phyloP scores from a whole-genome alignment of 2,329 filamentous ascomycete genomes.

The Phyllosticta paracitricarpa region DNA sequence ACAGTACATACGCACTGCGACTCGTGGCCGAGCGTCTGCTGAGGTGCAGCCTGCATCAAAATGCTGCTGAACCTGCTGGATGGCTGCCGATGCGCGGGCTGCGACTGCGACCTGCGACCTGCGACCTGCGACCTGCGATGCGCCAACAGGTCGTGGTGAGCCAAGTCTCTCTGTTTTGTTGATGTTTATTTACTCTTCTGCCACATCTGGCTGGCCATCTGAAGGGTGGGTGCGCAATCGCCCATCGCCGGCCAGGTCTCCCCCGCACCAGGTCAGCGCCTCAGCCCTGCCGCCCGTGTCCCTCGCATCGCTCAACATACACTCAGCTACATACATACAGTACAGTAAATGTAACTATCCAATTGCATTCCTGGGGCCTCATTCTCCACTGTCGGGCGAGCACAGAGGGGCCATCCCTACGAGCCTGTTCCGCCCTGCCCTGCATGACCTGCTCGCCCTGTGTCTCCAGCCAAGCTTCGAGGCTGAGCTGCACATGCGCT shows the following conservation, averaged over 20 bases:
- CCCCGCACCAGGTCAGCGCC: background rate
- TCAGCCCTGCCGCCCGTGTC: background rate
- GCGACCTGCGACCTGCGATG: too few species aligned
- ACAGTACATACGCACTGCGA: constrained; percentile 3
- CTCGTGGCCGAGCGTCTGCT: constrained; percentile 4
- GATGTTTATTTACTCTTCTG: background rate
- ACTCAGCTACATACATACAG: too few species aligned
- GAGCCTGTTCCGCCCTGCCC: background rate
- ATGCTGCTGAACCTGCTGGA: background rate
- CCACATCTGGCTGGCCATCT: background rate
- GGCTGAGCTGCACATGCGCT: background rate
- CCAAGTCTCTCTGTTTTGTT: background rate
- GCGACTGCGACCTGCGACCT: too few species aligned
- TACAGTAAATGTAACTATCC: too few species aligned
- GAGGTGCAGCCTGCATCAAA: constrained; percentile 7
- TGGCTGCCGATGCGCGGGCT: background rate
- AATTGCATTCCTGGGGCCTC: background rate
- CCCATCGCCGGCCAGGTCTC: background rate
- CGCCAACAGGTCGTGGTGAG: too few species aligned
- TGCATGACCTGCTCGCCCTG: background rate
- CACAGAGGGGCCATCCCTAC: background rate
- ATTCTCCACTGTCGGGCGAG: background rate
- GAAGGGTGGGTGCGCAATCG: background rate
- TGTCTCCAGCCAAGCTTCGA: background rate
- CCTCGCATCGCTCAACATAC: background rate